These are phyloP conservation scores for Rhynchosporium agropyri DNA, from an alignment of 2,329 filamentous ascomycete genomes.

Conservation along the genomic window DNA sequence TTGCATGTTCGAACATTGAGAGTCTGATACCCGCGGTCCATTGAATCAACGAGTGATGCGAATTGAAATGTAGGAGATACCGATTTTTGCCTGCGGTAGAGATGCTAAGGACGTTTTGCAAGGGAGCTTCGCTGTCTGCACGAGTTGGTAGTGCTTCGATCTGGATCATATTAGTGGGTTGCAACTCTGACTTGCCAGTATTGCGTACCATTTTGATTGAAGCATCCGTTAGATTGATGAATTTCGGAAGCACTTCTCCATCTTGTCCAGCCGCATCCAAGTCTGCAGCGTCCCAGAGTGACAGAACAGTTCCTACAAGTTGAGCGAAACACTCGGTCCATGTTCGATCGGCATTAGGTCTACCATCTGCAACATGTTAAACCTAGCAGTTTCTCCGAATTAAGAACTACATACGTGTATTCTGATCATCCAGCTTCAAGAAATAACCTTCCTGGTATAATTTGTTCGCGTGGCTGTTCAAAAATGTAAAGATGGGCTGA, in stretches of 20 bases:
- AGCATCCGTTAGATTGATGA: constrained; percentile 95
- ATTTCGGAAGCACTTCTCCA: constrained; percentile 84
- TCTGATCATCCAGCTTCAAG: constrained; percentile 92
- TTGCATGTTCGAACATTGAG: constrained; percentile 91
- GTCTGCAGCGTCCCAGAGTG: constrained; percentile 92
- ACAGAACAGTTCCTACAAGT: constrained; percentile 90
- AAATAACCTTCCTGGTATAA: constrained; percentile 98
- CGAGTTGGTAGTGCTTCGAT: constrained; percentile 88
- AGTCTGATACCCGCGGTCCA: constrained; percentile 96
- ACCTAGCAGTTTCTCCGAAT: neutral
- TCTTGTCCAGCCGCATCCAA: constrained; percentile 85
- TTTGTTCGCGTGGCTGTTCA: constrained; percentile 96
- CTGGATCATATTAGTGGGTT: constrained; percentile 48
- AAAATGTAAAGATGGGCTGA: constrained; percentile 87
- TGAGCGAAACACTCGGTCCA: constrained; percentile 99
- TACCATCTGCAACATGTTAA: constrained; percentile 67
- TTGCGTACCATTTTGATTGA: constrained; percentile 90
- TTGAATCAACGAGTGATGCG: constrained; percentile 86
- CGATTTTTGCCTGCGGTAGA: constrained; percentile 95
- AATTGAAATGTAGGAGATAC: constrained; percentile 95
- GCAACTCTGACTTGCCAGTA: constrained; percentile 24
- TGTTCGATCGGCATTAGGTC: constrained; percentile 79
- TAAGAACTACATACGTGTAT: constrained; percentile 68
- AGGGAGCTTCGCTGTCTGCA: constrained; percentile 72
- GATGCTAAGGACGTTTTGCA: constrained; percentile 94